Conservation (phyloP, 1,284 basidiomycete genomes). For the Ceratobasidium sp. region DNA sequence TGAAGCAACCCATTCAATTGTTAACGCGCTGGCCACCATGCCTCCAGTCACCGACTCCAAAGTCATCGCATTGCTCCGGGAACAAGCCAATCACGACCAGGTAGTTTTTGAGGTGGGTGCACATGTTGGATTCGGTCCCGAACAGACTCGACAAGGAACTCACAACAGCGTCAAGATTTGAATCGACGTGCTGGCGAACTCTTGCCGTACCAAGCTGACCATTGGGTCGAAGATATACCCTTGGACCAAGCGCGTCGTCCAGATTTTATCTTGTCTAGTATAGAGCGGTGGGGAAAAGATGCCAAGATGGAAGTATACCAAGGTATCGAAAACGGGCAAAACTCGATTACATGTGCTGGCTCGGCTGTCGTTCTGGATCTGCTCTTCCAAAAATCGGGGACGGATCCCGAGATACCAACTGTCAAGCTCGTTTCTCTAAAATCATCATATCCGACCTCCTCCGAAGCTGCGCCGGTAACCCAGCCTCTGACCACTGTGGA, state of each 20-base stretch:
- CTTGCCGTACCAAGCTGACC: background rate
- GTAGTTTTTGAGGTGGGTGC: conserved; percentile 31
- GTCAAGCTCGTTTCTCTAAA: conserved; percentile 71
- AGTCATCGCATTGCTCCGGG: conserved; percentile 26
- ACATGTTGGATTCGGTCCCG: background rate
- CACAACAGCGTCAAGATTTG: conserved; percentile 34
- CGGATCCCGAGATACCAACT: conserved; percentile 49
- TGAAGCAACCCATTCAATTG: conserved; percentile 23
- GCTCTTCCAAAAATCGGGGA: conserved; percentile 59
- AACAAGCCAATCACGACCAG: conserved; percentile 41
- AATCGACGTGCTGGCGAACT: conserved; percentile 25
- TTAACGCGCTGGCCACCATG: conserved; percentile 27
- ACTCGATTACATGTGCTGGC: conserved; percentile 75
- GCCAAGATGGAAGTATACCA: conserved; percentile 48
- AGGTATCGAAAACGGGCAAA: conserved; percentile 47
- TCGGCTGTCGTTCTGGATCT: conserved; percentile 83
- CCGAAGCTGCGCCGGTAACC: conserved; percentile 58
- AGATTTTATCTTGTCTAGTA: conserved; percentile 70
- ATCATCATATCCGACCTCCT: conserved; percentile 77
- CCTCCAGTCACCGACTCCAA: conserved; percentile 19
- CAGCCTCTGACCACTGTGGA: conserved; percentile 55
- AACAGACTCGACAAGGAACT: conserved; percentile 4
- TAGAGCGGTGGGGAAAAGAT: conserved; percentile 59
- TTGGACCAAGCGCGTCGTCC: conserved; percentile 63
- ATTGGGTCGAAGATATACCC: conserved; percentile 70